phyloP scores from a whole-genome alignment of 176 grass and related monocot species.

The Phoenix roebelenii region DNA sequence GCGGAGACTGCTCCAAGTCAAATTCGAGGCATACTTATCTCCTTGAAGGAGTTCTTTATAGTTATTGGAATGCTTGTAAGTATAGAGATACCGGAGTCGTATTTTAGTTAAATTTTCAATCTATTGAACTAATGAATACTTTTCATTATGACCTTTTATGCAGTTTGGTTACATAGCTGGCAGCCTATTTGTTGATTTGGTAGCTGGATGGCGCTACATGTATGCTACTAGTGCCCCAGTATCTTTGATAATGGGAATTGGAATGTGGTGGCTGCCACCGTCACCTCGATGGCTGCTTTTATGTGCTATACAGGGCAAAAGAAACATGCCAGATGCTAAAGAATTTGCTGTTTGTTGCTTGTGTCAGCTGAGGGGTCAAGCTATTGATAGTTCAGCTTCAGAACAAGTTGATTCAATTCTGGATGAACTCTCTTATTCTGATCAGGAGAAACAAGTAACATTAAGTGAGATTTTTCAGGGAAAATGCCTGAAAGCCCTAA shows the following conservation, averaged over 20 bases:
- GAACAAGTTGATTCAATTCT: slow-evolving; percentile 66
- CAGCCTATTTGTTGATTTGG: slow-evolving; percentile 63
- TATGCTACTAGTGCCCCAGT: slow-evolving; percentile 59
- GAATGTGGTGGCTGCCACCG: slow-evolving; percentile 74
- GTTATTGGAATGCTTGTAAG: slow-evolving; percentile 99
- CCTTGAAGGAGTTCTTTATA: slow-evolving; percentile 97
- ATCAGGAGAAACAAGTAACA: slow-evolving; percentile 37
- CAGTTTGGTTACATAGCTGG: slow-evolving; percentile 81
- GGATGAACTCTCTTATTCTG: slow-evolving; percentile 55
- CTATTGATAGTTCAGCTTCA: slow-evolving; percentile 33
- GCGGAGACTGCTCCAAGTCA: slow-evolving; percentile 84
- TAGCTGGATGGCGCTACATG: slow-evolving; percentile 85
- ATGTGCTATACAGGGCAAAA: slow-evolving; percentile 83
- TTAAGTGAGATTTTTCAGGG: slow-evolving; percentile 87
- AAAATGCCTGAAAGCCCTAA: slow-evolving; percentile 88
- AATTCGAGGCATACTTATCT: slow-evolving; percentile 93
- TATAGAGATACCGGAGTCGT: background rate
- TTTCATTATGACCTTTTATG: slow-evolving; percentile 20
- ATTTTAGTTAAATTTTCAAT: background rate
- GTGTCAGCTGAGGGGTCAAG: slow-evolving; percentile 69
- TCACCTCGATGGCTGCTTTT: slow-evolving; percentile 95
- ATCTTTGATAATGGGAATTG: slow-evolving; percentile 65
- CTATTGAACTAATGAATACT: slow-evolving; percentile 13
- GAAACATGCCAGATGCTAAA: slow-evolving; percentile 45
- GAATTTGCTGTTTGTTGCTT: slow-evolving; percentile 56